Percentiles rank a stretch among this genome's conserved stretches.
These are phyloP conservation scores for Pulveroboletus sp. DNA, from an alignment of 768 basidiomycete genomes.

Conservation along the genomic window DNA sequence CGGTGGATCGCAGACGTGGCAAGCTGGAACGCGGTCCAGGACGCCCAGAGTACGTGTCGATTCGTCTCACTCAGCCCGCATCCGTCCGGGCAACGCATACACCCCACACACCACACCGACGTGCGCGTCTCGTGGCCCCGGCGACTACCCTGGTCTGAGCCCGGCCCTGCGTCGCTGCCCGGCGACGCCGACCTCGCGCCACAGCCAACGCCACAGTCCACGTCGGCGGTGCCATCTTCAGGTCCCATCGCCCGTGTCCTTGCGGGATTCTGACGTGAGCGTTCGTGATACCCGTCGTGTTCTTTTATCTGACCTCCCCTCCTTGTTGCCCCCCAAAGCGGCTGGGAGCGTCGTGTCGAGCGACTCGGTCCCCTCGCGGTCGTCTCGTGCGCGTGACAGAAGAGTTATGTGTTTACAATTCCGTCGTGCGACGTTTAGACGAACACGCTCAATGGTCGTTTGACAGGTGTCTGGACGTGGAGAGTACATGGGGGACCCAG, in stretches of 20 bases:
- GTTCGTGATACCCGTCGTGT: no score
- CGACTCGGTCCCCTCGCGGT: constrained; percentile 10
- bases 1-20: not conserved
- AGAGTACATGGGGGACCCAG: not conserved
- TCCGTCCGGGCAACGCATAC: not conserved
- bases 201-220: not conserved
- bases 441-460: not conserved
- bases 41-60: not conserved
- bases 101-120: not conserved
- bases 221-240: constrained; percentile 9
- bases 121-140: not conserved
- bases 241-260: constrained; percentile 10
- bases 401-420: constrained; percentile 13
- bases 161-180: not conserved
- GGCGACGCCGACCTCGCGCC: not conserved
- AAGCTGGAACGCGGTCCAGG: not conserved
- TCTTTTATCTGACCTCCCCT: not conserved
- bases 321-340: not conserved
- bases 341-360: constrained; percentile 7
- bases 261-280: constrained; percentile 13
- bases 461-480: constrained; percentile 8
- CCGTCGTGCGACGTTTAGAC: not conserved
- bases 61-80: no score
- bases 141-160: not conserved
- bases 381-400: constrained; percentile 16